Evolutionary conservation across 2,329 filamentous ascomycete species (phyloP).

Genomic region (Tolypocladium tropicale): DNA sequence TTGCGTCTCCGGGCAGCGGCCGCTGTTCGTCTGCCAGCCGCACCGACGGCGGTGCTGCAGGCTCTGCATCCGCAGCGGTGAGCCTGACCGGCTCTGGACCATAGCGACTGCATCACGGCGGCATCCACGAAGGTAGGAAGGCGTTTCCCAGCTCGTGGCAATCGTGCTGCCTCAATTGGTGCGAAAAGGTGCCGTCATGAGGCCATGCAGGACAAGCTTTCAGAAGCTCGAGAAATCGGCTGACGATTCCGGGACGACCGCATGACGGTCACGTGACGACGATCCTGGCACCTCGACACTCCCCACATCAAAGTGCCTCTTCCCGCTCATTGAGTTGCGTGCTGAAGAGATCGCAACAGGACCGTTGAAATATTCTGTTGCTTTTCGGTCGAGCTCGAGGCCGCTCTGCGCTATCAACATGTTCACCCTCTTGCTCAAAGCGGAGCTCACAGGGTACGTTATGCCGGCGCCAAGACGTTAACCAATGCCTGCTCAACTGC

Average conservation of each 20-base stretch:
- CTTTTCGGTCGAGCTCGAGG: not conserved
- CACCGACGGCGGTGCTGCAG: slow-evolving; percentile 41
- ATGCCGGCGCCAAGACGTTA: not conserved
- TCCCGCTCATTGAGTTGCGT: not conserved
- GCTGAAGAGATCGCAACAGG: not conserved
- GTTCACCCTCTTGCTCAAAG: slow-evolving; percentile 56
- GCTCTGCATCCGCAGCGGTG: slow-evolving; percentile 54
- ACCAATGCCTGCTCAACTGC: not conserved
- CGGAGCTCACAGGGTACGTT: slow-evolving; percentile 58
- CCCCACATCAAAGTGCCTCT: not conserved
- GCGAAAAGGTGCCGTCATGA: not conserved
- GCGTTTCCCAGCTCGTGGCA: not conserved
- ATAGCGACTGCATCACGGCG: slow-evolving; percentile 55
- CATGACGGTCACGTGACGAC: slow-evolving; percentile 1
- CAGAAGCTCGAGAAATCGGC: not conserved
- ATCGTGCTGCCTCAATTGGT: slow-evolving; percentile 2
- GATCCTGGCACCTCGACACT: not conserved
- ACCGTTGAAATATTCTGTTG: not conserved
- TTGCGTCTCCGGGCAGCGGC: slow-evolving; percentile 38
- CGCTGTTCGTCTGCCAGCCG: slow-evolving; percentile 39
- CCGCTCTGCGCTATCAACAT: slow-evolving; percentile 28
- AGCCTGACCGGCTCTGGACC: slow-evolving; percentile 56
- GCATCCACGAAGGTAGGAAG: slow-evolving; percentile 11
- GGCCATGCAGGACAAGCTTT: not conserved
- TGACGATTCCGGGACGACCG: not conserved